Conservation (phyloP, 2,329 filamentous ascomycete species). For the Nothopassalora personata region DNA sequence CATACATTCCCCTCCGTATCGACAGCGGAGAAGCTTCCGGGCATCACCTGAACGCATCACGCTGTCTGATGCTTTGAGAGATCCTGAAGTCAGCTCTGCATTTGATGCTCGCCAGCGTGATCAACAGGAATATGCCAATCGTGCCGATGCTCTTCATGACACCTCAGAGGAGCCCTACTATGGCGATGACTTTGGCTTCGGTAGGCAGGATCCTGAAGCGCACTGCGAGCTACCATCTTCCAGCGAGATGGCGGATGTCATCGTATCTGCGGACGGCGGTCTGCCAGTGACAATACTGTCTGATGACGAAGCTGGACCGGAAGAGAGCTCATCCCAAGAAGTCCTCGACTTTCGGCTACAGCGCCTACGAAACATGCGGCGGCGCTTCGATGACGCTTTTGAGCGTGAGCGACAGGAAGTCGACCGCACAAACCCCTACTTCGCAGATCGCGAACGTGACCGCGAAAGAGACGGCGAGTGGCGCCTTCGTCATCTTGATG, state of each 20-base stretch:
- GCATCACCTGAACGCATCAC: conserved; percentile 27
- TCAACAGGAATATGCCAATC: conserved; percentile 9
- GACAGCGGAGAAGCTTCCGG: conserved; percentile 16
- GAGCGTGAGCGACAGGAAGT: conserved; percentile 21
- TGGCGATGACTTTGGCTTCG: conserved; percentile 20
- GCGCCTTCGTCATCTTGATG: conserved; percentile 22
- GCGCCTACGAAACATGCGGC: conserved; percentile 26
- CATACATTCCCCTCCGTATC: conserved; percentile 25
- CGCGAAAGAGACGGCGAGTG: conserved; percentile 15
- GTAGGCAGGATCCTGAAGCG: conserved; percentile 19
- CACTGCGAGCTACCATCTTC: conserved; percentile 26
- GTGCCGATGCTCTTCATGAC: conserved; percentile 17
- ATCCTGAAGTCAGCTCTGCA: conserved; percentile 26
- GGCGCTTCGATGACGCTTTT: conserved; percentile 24
- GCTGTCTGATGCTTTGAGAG: conserved; percentile 28
- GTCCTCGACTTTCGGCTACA: conserved; percentile 31
- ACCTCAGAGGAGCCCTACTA: conserved; percentile 16
- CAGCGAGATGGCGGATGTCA: conserved; percentile 11
- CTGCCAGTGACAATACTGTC: conserved; percentile 25
- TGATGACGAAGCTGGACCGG: conserved; percentile 30
- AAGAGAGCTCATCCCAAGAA: conserved; percentile 30
- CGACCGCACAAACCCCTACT: conserved; percentile 3
- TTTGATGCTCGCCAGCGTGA: conserved; percentile 9
- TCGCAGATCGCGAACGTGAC: conserved; percentile 7
- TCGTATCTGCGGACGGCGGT: conserved; percentile 11